phyloP scores from a whole-genome alignment of 129 eudicot genomes.

The Escallonia herrerae region DNA sequence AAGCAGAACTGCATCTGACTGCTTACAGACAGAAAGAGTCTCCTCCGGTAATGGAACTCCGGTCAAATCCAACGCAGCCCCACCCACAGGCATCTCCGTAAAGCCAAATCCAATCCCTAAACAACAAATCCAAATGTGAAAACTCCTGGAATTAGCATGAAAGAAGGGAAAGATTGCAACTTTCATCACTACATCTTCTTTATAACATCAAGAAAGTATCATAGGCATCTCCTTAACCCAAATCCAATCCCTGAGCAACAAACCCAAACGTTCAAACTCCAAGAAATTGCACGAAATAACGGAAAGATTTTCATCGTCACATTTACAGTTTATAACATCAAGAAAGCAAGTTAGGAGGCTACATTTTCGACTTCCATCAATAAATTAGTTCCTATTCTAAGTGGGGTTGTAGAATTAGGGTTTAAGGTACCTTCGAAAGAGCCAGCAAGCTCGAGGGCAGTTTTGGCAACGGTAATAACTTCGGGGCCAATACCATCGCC shows the following conservation, averaged over 20 bases:
- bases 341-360: no score
- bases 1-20: conserved; percentile 92
- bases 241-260: no score
- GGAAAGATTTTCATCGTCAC: no score
- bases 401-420: no score
- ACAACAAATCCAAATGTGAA: background rate
- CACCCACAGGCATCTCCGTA: conserved; percentile 89
- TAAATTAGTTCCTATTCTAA: no score
- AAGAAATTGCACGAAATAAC: no score
- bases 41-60: conserved; percentile 97
- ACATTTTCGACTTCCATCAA: no score
- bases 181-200: background rate
- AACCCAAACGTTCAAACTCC: no score
- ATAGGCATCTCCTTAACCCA: no score
- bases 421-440: conserved; percentile 47
- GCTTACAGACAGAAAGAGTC: conserved; percentile 70
- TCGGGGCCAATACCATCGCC: conserved; percentile 99
- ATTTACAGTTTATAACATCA: no score
- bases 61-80: conserved; percentile 81
- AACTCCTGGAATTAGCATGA: background rate
- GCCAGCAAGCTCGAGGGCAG: conserved; percentile 60
- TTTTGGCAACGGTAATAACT: conserved; percentile 78
- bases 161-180: background rate
- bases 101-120: conserved; percentile 73
- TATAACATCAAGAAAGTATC: no score